Base-by-base conservation (phyloP, 2,329 filamentous ascomycete species). In the Colletotrichum brevisporum region DNA sequence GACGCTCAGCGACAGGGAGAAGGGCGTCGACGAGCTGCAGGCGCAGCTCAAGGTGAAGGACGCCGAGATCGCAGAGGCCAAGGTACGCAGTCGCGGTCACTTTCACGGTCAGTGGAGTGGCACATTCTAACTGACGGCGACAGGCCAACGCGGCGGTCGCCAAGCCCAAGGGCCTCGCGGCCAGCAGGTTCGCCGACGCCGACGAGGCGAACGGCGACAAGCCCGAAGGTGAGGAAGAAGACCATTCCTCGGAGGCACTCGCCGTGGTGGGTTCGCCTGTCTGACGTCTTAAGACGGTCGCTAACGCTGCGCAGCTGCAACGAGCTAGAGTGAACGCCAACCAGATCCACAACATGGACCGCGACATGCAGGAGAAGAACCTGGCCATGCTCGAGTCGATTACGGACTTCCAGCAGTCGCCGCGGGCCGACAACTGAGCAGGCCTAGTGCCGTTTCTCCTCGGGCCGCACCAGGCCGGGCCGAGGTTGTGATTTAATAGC, bases 221-320 rank as follows among this genome's bases (percentile, higher is more conserved):
- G 64, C 77, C 76, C 56, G 85, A 86, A 87, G 88, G 86, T 87
- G 88, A 90, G 88, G 82, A 82, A 78, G 85, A 88, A 75, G 89
- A 91, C 78, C 83, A 88, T 83, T 89, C 88, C 80, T 91, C 89
- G 77, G 83, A 85, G 78, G 89, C 89, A 80, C 84, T 91, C 81
- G 89, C 89, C 83, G 88, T 87, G 89, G 89, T 91, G 87, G 85
- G 89, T 83, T 76, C 80, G 79, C 81, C 84, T 83, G 80, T 78
- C 81, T 83, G 78, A 78, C 79, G 76, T 75, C 78, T 78, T 75
- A 72, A n/a, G 24, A 13, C 21, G 21, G 9, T 50, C 39, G 67
- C 75, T 79, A 74, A 76, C 71, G 13, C 1, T 41, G 15, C 15
- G 18, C 64, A 75, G 74, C 68, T 75, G 18, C 72, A 73, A 63